Evolutionary conservation across 2,329 filamentous ascomycete species (phyloP).

Genomic region (Fusarium marasasianum): DNA sequence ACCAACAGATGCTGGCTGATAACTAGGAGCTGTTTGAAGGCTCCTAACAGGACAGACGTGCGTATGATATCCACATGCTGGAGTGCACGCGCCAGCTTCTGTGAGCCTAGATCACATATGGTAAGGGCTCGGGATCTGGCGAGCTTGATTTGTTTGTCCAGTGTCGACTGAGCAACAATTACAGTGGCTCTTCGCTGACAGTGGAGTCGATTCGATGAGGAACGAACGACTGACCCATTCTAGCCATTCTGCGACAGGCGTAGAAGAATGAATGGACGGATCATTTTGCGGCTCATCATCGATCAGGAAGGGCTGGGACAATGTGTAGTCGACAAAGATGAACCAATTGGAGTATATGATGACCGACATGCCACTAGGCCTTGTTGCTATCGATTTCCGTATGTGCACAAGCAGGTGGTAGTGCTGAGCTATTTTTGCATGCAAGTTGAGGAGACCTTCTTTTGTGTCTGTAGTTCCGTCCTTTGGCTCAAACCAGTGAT

Average conservation of each 20-base stretch:
- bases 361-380: conserved; percentile 39
- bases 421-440: conserved; percentile 43
- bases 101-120: conserved; percentile 39
- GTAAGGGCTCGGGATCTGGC: conserved; percentile 42
- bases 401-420: conserved; percentile 18
- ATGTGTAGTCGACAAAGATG: conserved; percentile 19
- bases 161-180: conserved; percentile 43
- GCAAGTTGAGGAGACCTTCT: conserved; percentile 22
- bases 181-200: conserved; percentile 28
- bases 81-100: conserved; percentile 40
- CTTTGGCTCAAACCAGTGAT: conserved; percentile 29
- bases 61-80: conserved; percentile 37
- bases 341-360: conserved; percentile 40
- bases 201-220: conserved; percentile 32
- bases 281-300: conserved; percentile 40
- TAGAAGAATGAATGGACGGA: conserved; percentile 24
- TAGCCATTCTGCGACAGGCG: conserved; percentile 28
- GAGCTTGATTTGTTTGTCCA: conserved; percentile 30
- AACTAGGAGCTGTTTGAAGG: conserved; percentile 36
- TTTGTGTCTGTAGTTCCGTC: conserved; percentile 32
- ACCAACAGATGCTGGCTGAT: conserved; percentile 43
- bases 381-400: conserved; percentile 35
- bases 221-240: conserved; percentile 31
- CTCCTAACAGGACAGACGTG: conserved; percentile 41
- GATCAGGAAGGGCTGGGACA: conserved; percentile 4